Conservation (phyloP, 2,329 filamentous ascomycete species). For the Didymella lethalis region DNA sequence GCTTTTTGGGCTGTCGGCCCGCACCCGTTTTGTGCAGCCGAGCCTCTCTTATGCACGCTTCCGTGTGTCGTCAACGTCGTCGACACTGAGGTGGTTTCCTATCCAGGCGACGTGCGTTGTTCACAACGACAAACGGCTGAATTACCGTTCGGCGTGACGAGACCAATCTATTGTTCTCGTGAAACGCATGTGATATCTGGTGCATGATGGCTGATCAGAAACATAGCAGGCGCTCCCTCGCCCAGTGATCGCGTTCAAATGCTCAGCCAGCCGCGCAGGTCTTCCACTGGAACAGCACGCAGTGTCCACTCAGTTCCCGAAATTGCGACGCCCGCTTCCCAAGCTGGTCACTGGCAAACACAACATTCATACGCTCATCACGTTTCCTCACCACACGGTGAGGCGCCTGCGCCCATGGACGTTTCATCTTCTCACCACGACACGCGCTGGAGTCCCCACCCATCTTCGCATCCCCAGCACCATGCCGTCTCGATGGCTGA, state of each 20-base stretch:
- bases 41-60: conserved; percentile 25
- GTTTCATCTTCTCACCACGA: conserved; percentile 41
- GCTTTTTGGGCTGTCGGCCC: conserved; percentile 40
- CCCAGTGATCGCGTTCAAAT: conserved; percentile 52
- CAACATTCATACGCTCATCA: conserved; percentile 46
- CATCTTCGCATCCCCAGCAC: conserved; percentile 44
- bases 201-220: conserved; percentile 32
- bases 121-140: conserved; percentile 27
- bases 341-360: conserved; percentile 49
- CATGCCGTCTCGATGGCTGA: conserved; percentile 46
- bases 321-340: conserved; percentile 47
- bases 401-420: conserved; percentile 41
- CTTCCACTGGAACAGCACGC: conserved; percentile 49
- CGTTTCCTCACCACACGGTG: conserved; percentile 48
- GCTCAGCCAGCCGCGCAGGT: conserved; percentile 49
- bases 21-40: conserved; percentile 37
- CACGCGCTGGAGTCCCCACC: conserved; percentile 46
- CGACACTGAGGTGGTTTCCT: conserved; percentile 24
- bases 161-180: conserved; percentile 12
- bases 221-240: conserved; percentile 45
- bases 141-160: conserved; percentile 20
- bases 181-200: conserved; percentile 27
- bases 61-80: conserved; percentile 22
- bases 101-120: conserved; percentile 39
- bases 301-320: conserved; percentile 50